Conservation (phyloP, 2,329 filamentous ascomycete genomes). For the Penicillium hordei region DNA sequence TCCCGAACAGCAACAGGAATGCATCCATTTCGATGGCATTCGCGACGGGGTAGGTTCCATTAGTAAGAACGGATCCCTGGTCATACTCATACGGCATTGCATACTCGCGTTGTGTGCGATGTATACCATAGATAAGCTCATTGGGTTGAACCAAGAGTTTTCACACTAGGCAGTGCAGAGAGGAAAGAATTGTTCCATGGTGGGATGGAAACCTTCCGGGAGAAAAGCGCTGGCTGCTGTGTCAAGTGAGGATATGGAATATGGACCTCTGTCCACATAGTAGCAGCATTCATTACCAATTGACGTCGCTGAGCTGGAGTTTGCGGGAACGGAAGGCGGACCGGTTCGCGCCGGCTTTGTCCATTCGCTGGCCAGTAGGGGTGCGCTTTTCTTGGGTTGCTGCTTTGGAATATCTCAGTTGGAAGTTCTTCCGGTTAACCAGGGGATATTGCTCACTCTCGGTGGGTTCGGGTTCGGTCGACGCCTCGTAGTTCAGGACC, state of each 20-base stretch:
- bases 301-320: slow-evolving; percentile 92
- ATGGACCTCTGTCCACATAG: slow-evolving; percentile 6
- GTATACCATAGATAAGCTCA: not conserved
- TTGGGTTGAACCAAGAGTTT: slow-evolving; percentile 2
- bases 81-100: slow-evolving; percentile 3
- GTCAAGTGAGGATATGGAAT: slow-evolving; percentile 3
- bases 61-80: not conserved
- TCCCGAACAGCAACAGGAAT: not conserved
- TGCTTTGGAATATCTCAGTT: slow-evolving; percentile 1
- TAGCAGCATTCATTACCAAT: slow-evolving; percentile 68
- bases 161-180: not conserved
- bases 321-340: slow-evolving; percentile 81
- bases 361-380: slow-evolving; percentile 46
- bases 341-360: slow-evolving; percentile 63
- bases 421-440: slow-evolving; percentile 31
- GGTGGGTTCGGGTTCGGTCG: slow-evolving; percentile 72
- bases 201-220: not conserved
- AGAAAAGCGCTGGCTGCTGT: slow-evolving; percentile 1
- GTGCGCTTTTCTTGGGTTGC: slow-evolving; percentile 45
- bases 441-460: slow-evolving; percentile 64
- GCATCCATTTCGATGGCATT: not conserved
- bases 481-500: slow-evolving; percentile 92
- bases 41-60: not conserved
- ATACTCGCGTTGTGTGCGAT: not conserved
- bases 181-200: not conserved